Conservation (phyloP, 2,329 filamentous ascomycete genomes). For the Trichophyton schoenleinii region DNA sequence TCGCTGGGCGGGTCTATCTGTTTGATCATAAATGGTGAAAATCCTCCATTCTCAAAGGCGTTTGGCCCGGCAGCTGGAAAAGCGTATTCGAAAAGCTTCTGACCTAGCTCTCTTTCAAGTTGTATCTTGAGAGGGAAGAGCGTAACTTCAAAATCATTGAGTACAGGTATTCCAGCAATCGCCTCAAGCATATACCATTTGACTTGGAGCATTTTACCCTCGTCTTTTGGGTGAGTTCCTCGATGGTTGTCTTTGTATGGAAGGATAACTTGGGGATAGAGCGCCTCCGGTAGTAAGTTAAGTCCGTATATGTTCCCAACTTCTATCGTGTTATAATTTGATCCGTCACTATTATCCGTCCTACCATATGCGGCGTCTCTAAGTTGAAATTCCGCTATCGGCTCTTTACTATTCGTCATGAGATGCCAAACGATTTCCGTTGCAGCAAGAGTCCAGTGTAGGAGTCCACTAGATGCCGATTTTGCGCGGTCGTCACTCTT, state of each 20-base stretch:
- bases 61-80: constrained; percentile 67
- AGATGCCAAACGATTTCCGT: constrained; percentile 96
- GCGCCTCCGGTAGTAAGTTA: constrained; percentile 77
- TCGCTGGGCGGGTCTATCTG: constrained; percentile 39
- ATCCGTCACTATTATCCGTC: constrained; percentile 93
- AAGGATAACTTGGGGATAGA: constrained; percentile 91
- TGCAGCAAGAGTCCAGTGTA: constrained; percentile 89
- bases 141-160: constrained; percentile 93
- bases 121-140: constrained; percentile 89
- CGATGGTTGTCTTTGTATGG: constrained; percentile 63
- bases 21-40: constrained; percentile 41
- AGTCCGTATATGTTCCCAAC: constrained; percentile 78
- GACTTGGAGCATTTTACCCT: constrained; percentile 76
- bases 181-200: constrained; percentile 98
- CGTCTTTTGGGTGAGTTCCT: constrained; percentile 42
- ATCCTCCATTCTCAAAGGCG: constrained; percentile 37
- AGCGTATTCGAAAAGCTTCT: constrained; percentile 91
- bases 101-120: constrained; percentile 81
- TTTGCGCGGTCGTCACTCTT: constrained; percentile 60
- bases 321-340: constrained; percentile 83
- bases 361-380: constrained; percentile 85
- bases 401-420: constrained; percentile 72
- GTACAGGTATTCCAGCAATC: constrained; percentile 91
- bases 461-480: constrained; percentile 60
- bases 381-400: constrained; percentile 84